These are phyloP conservation scores for Pseudozyma sp. DNA, from an alignment of 1,284 basidiomycete genomes.

Conservation along the genomic window DNA sequence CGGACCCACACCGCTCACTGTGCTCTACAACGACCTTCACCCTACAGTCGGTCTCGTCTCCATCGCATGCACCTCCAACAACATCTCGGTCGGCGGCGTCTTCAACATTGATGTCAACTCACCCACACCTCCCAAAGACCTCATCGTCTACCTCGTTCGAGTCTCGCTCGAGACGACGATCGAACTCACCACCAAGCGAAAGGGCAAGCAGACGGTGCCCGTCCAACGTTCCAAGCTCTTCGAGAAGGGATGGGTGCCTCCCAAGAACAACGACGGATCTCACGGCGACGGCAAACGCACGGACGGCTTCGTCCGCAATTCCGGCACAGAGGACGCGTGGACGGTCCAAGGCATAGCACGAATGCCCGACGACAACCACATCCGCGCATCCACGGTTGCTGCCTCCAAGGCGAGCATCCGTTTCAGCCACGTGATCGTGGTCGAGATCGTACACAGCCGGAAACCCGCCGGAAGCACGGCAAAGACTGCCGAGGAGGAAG, in stretches of 20 bases:
- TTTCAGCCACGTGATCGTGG: conserved; percentile 64
- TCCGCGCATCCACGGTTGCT: conserved; percentile 60
- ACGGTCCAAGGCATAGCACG: conserved; percentile 66
- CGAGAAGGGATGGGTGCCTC: conserved; percentile 65
- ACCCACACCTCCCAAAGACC: conserved; percentile 60
- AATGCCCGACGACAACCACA: conserved; percentile 67
- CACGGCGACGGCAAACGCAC: conserved; percentile 62
- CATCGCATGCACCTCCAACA: conserved; percentile 67
- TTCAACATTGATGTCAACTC: conserved; percentile 68
- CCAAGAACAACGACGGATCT: conserved; percentile 56
- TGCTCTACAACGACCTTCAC: conserved; percentile 68
- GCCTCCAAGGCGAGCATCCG: conserved; percentile 60
- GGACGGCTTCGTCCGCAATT: conserved; percentile 61
- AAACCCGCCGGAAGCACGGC: conserved; percentile 28
- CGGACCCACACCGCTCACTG: conserved; percentile 63
- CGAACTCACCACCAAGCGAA: conserved; percentile 60
- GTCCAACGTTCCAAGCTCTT: conserved; percentile 65
- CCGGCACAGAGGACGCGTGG: conserved; percentile 62
- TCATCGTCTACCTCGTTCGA: conserved; percentile 66
- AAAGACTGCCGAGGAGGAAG: conserved; percentile 36
- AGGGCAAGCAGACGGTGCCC: conserved; percentile 61
- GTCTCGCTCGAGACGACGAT: conserved; percentile 66
- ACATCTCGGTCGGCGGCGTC: conserved; percentile 67
- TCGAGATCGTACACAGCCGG: conserved; percentile 66
- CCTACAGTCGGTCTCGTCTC: conserved; percentile 66